Evolutionary conservation across 1,139 yeast genomes (phyloP), one percentile per base, ranked within the genome.

Genomic region (Keqinozyma sinolaborantium): DNA sequence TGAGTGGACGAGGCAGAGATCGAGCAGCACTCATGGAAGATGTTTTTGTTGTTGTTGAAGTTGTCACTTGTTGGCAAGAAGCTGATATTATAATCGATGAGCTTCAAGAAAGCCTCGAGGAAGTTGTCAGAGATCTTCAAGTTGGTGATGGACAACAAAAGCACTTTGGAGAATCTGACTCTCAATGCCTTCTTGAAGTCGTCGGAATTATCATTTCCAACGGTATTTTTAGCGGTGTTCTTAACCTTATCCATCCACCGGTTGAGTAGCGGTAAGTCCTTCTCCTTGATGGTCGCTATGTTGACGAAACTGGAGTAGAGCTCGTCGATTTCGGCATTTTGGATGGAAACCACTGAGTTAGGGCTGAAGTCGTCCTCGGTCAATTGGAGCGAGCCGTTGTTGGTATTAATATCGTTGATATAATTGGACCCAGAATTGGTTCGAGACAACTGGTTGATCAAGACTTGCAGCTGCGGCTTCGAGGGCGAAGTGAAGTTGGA

Each of bases 301-400:
- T 74, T 73, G 36, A 82, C 72, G 46, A 83, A 81, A 52, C 82
- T 82, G 14, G 79, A 62, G 51, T 79, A 82, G 12, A 83, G 56
- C 44, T 81, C 88, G 51, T 83, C 88, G 20, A 73, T 70, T 39
- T 72, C 79, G 26, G 45, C 56, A 37, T 64, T 59, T 25, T 45
- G 48, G 11, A 40, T 33, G 12, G 39, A 31, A 14, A 28, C 14
- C 3, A 28, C 12, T 16, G 28, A 25, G n/a, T 16, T 14, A 15
- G 16, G 23, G 7, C 5, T 4, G 16, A 25, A 28, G 7, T 19
- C 13, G 26, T 32, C 31, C 16, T 30, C 31, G 13, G 29, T 16
- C 4, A 32, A 19, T 6, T 31, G 15, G 9, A 33, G 24, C 1
- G 43, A 33, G 5, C 44, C 33, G 9, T 33, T 41, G 14, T 34